phyloP scores from a whole-genome alignment of 1,284 basidiomycete species.

The Exobasidium cylindrosporum region DNA sequence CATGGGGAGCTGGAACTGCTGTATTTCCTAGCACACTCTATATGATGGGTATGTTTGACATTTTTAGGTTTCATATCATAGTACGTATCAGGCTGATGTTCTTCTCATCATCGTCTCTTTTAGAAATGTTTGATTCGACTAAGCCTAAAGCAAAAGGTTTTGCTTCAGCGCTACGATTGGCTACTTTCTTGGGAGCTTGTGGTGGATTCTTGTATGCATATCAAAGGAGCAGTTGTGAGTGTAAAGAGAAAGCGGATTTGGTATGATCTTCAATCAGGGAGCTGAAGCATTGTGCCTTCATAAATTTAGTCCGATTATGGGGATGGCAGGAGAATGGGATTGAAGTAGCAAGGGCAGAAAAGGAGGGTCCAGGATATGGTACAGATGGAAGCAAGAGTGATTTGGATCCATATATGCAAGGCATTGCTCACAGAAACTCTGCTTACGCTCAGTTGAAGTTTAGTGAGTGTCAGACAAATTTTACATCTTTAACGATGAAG shows the following conservation, averaged over 20 bases:
- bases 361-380: conserved; percentile 32
- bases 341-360: conserved; percentile 34
- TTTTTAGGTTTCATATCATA: too few species aligned
- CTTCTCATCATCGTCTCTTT: neutral
- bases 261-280: conserved; percentile 3
- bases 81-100: neutral
- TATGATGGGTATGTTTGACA: conserved; percentile 37
- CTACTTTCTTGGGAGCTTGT: conserved; percentile 62
- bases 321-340: conserved; percentile 85
- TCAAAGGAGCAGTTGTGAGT: conserved; percentile 62
- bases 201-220: conserved; percentile 93
- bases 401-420: conserved; percentile 83
- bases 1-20: conserved; percentile 77
- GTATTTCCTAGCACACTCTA: conserved; percentile 74
- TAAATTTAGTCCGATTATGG: conserved; percentile 80
- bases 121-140: conserved; percentile 49
- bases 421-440: conserved; percentile 82
- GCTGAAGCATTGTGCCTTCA: too few species aligned
- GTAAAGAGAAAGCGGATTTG: neutral
- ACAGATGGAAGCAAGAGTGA: conserved; percentile 61
- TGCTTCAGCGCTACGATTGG: conserved; percentile 39
- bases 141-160: conserved; percentile 32
- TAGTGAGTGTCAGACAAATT: conserved; percentile 31
- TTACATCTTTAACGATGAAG: neutral
- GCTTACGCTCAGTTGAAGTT: conserved; percentile 71